phyloP scores from a whole-genome alignment of 1,284 basidiomycete species.

The Sparassis latifolia region DNA sequence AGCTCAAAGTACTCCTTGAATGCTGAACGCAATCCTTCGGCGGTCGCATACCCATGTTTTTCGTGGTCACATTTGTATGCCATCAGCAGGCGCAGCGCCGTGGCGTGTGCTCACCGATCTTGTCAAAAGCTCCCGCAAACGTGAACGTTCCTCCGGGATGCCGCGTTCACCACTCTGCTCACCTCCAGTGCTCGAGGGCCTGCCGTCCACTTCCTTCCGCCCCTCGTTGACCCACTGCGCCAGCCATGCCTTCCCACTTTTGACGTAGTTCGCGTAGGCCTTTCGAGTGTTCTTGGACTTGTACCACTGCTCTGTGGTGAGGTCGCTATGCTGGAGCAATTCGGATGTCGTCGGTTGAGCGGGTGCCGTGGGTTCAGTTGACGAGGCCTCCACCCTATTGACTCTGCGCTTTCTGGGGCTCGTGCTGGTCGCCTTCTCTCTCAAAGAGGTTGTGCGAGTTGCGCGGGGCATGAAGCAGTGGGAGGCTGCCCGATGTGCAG shows the following conservation, averaged over 20 bases:
- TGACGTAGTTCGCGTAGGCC: background rate
- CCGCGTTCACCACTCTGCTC: background rate
- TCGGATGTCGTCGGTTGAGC: background rate
- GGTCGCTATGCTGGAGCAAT: background rate
- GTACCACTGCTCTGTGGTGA: background rate
- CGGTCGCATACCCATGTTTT: slow-evolving; percentile 11
- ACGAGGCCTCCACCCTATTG: background rate
- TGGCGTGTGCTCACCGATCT: slow-evolving; percentile 7
- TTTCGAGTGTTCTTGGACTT: background rate
- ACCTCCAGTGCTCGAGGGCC: background rate
- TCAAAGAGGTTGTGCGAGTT: background rate
- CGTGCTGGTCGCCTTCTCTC: background rate
- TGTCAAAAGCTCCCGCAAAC: background rate
- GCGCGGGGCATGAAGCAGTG: background rate
- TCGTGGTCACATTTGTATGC: slow-evolving; percentile 19
- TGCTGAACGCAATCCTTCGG: slow-evolving; percentile 14
- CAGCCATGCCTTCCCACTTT: slow-evolving; percentile 1
- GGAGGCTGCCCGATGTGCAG: background rate
- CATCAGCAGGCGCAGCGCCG: slow-evolving; percentile 14
- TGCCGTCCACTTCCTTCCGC: background rate
- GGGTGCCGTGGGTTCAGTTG: background rate
- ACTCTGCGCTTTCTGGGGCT: background rate
- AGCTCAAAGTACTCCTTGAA: slow-evolving; percentile 19
- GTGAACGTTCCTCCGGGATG: background rate
- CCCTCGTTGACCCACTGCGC: background rate